A percentile compares a stretch with the other conserved stretches of the same genome.
phyloP scores from a whole-genome alignment of 139 green algal genomes.

The Coccomyxa sp. region DNA sequence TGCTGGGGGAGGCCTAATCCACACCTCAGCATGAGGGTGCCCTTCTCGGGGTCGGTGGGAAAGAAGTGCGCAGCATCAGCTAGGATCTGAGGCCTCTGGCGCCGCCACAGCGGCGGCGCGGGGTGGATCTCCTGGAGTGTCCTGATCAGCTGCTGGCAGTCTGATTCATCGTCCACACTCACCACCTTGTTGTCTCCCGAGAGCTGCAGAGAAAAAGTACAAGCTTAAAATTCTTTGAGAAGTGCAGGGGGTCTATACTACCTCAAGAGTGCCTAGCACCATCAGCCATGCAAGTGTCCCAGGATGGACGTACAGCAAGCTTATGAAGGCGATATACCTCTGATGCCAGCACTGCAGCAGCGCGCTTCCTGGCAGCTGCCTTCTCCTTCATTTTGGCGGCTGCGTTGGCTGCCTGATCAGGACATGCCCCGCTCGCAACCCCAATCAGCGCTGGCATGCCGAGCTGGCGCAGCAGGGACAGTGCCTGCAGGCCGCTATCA shows the following conservation, averaged over 20 bases:
- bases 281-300: too few relatives aligned
- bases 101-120: constrained; percentile 63
- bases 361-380: constrained; percentile 71
- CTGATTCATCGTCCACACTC: constrained; percentile 36
- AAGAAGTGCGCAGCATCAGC: constrained; percentile 49
- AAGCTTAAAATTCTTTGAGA: too few relatives aligned
- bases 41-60: background rate
- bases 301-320: background rate
- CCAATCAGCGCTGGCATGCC: constrained; percentile 61
- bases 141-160: constrained; percentile 61
- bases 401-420: background rate
- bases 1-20: background rate
- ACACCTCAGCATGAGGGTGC: background rate
- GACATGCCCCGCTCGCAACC: constrained; percentile 10
- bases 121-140: constrained; percentile 51
- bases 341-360: constrained; percentile 44
- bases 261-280: too few relatives aligned
- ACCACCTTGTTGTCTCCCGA: constrained; percentile 53
- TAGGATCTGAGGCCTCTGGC: constrained; percentile 64
- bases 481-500: constrained; percentile 34
- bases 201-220: too few relatives aligned
- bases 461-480: constrained; percentile 66
- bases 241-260: too few relatives aligned
- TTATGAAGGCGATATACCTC: constrained; percentile 19
- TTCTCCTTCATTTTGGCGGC: constrained; percentile 57